Evolutionary conservation across 257 asterid species (phyloP).

Genomic region (Asclepias syriaca): DNA sequence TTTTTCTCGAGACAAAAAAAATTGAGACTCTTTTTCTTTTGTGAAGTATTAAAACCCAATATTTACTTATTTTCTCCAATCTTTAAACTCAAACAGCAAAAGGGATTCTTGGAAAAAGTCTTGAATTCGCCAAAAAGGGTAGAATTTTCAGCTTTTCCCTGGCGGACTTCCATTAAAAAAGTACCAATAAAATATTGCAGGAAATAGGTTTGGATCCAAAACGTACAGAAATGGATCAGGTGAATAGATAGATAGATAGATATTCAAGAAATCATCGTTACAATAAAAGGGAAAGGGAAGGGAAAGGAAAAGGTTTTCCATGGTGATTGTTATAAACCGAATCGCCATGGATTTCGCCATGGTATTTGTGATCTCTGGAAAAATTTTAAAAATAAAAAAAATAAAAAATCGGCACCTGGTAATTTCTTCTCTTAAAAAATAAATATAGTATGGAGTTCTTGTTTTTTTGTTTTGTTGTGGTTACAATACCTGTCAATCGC

Average conservation of each 20-base stretch:
- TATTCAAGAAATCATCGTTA: background rate
- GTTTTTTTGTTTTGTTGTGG: too few species aligned
- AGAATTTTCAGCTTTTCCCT: background rate
- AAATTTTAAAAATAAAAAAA: background rate
- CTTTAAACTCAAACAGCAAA: background rate
- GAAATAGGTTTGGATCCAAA: background rate
- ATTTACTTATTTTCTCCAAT: background rate
- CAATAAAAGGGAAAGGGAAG: background rate
- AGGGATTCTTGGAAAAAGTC: background rate
- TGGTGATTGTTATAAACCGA: background rate
- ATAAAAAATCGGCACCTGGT: background rate
- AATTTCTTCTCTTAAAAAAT: background rate
- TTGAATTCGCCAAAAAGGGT: background rate
- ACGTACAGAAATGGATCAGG: background rate
- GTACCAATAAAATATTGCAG: background rate
- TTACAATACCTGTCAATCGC: background rate
- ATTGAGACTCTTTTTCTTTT: conserved; percentile 20
- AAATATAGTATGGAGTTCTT: background rate
- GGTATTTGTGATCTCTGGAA: background rate
- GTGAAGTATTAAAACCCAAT: background rate
- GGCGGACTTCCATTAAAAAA: background rate
- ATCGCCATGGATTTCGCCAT: background rate
- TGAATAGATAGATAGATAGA: background rate
- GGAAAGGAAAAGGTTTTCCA: background rate
- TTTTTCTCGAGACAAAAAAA: conserved; percentile 27